These are phyloP conservation scores for Podospora comata DNA, from an alignment of 495 filamentous ascomycete species.

Conservation along the genomic window DNA sequence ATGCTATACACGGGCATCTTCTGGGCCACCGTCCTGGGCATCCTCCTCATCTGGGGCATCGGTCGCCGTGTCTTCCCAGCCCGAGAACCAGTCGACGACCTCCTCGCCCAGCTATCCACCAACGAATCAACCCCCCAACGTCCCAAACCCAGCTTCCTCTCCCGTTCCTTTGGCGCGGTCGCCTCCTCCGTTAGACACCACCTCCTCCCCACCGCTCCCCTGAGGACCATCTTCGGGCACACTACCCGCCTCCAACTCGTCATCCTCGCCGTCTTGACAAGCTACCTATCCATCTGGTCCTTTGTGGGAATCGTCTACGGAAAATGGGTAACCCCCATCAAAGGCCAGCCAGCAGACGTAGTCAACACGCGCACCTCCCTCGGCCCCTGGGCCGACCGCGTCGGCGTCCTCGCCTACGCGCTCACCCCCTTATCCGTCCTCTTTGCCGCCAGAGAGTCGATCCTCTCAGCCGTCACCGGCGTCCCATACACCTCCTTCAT, in stretches of 20 bases:
- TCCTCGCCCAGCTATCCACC: constrained; percentile 17
- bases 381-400: constrained; percentile 59
- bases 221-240: constrained; percentile 35
- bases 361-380: constrained; percentile 57
- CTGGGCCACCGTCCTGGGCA: constrained; percentile 53
- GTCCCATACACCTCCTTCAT: constrained; percentile 67
- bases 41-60: constrained; percentile 51
- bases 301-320: constrained; percentile 60
- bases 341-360: constrained; percentile 37
- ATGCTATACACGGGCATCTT: constrained; percentile 62
- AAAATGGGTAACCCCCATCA: constrained; percentile 59
- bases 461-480: constrained; percentile 60
- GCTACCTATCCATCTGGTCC: constrained; percentile 59
- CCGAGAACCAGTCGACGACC: constrained; percentile 17
- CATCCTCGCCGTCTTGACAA: constrained; percentile 44
- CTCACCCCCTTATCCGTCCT: constrained; percentile 61
- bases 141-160: constrained; percentile 34
- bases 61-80: constrained; percentile 32
- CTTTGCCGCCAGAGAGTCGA: constrained; percentile 56
- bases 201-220: constrained; percentile 44
- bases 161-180: constrained; percentile 29
- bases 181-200: constrained; percentile 36
- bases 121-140: constrained; percentile 6
- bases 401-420: constrained; percentile 63
- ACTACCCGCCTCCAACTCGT: constrained; percentile 42